phyloP scores from a whole-genome alignment of 768 basidiomycete genomes.

The Pulveroboletus sp. region DNA sequence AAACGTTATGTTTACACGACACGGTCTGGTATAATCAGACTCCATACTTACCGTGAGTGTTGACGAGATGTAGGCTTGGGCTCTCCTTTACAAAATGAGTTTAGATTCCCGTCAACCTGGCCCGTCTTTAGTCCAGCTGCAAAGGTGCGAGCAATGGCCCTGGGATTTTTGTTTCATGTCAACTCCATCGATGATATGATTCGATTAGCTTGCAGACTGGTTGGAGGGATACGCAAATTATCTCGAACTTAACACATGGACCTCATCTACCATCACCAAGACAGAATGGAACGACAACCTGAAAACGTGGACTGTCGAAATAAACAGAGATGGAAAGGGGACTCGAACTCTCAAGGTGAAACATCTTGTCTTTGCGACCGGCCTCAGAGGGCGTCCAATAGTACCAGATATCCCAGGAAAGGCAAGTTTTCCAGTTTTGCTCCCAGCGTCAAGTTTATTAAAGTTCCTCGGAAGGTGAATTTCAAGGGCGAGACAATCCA shows the following conservation, averaged over 20 bases:
- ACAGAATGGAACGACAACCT: constrained; percentile 35
- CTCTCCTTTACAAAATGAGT: not conserved
- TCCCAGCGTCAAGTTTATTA: not conserved
- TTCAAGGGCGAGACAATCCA: constrained; percentile 56
- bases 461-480: constrained; percentile 28
- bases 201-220: constrained; percentile 55
- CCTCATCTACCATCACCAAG: constrained; percentile 40
- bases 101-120: constrained; percentile 56
- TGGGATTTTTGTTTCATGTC: not conserved
- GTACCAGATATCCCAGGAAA: constrained; percentile 43
- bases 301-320: constrained; percentile 42
- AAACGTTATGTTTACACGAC: constrained; percentile 52
- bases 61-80: not conserved
- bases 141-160: constrained; percentile 33
- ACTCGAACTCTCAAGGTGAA: constrained; percentile 37
- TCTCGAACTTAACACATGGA: constrained; percentile 64
- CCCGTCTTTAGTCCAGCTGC: constrained; percentile 46
- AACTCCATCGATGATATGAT: not conserved
- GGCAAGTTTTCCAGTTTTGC: constrained; percentile 19
- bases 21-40: constrained; percentile 52
- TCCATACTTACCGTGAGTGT: constrained; percentile 47
- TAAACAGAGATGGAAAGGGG: constrained; percentile 32
- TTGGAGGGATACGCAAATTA: constrained; percentile 56
- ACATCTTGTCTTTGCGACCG: constrained; percentile 56
- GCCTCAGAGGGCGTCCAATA: constrained; percentile 42